These are phyloP conservation scores for Cyberlindnera bimundalis DNA, from an alignment of 805 yeast genomes.

Conservation along the genomic window DNA sequence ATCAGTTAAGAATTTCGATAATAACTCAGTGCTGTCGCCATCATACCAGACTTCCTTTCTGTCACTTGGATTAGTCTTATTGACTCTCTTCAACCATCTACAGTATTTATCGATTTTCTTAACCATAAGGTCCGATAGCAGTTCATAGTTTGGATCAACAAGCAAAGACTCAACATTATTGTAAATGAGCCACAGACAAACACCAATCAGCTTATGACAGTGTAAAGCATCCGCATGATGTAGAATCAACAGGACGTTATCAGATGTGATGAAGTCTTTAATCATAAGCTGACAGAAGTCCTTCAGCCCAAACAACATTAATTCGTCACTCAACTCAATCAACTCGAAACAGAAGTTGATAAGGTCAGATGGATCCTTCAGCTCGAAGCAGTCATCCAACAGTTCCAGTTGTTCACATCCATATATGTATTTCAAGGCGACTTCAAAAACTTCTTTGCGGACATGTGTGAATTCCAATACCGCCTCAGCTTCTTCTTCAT, in stretches of 20 bases:
- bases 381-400: slow-evolving; percentile 30
- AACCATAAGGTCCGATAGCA: slow-evolving; percentile 18
- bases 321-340: slow-evolving; percentile 58
- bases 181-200: slow-evolving; percentile 66
- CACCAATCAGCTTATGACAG: slow-evolving; percentile 53
- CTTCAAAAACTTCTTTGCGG: slow-evolving; percentile 38
- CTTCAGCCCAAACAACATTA: slow-evolving; percentile 57
- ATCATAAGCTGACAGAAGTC: slow-evolving; percentile 58
- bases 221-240: slow-evolving; percentile 48
- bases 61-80: slow-evolving; percentile 16
- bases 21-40: slow-evolving; percentile 26
- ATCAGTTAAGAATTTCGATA: slow-evolving; percentile 35
- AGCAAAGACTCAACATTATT: slow-evolving; percentile 62
- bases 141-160: slow-evolving; percentile 31
- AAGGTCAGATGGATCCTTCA: slow-evolving; percentile 37
- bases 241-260: slow-evolving; percentile 57
- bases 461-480: slow-evolving; percentile 43
- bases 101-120: slow-evolving; percentile 31
- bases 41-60: slow-evolving; percentile 30
- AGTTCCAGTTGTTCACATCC: slow-evolving; percentile 46
- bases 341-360: slow-evolving; percentile 54
- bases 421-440: slow-evolving; percentile 52
- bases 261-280: slow-evolving; percentile 51
- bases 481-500: slow-evolving; percentile 3
- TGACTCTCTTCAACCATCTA: slow-evolving; percentile 33